Evolutionary conservation across 176 grass and related monocot species (phyloP), one percentile per base, ranked within the genome.

Genomic region (Alloteropsis semialata): DNA sequence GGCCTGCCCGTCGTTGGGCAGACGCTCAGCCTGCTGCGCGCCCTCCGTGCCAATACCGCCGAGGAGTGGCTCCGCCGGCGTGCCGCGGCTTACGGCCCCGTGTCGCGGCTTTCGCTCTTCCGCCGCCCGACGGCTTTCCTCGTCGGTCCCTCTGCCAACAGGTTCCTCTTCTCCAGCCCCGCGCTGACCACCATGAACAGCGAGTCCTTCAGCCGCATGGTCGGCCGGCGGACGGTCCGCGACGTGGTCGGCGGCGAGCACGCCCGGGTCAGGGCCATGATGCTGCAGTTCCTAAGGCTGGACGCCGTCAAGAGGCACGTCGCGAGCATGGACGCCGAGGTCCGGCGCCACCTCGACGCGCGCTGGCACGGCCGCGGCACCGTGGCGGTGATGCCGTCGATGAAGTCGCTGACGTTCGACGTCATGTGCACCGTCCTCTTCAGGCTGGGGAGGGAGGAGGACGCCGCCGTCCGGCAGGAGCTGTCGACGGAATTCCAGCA

Each of bases 371-470:
- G 49, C 39, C 41, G 22, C 1, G 1, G 7, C 5, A 42, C 37
- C 3, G 41, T 89, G 10, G 65, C 46, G 36, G 75, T 84, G 44
- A 66, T 84, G 87, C 81, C 81, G 12, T 61, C 82, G 18, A 85
- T 81, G 75, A 89, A 89, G 82, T 24, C 16, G 34, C 82, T 89
- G 30, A 85, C 76, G 16, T 89, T 89, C 56, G 60, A 81, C 61
- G 39, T 76, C 61, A 77, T 81, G 59, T 71, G 82, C 62, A 63
- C 62, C 24, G 50, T 71, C n/a, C 21, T 89, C 21, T 61, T 89
- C 24, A 24, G 59, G 49, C 39, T 89, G 6, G 67, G 28, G 44
- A 72, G 51, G 36, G 86, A 42, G 44, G 65, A 41, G 36, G 86
- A 42, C 4, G 25, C 5, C 59, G 59, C 65, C 7, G 65, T 30